Evolutionary conservation across 2,329 filamentous ascomycete species (phyloP), one percentile per base, ranked within the genome.

Genomic region (Exophiala viscosa): DNA sequence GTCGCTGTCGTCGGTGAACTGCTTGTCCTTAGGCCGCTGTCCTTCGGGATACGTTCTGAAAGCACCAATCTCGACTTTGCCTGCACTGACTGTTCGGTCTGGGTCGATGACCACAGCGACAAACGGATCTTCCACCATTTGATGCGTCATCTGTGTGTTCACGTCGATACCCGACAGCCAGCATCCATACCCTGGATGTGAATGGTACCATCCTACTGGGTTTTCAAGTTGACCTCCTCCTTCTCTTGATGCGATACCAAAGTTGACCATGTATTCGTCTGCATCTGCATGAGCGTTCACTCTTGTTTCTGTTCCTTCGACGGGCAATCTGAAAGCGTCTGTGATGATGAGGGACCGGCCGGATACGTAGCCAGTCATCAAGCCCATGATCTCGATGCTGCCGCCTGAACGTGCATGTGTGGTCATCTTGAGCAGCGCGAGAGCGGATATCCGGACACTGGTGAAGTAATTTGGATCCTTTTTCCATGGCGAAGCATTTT

Each of bases 141-240:
- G 93, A 72, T 96, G 90, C 65, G 86, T 84, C 61, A 81, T 79
- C 70, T 99, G 87, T 2, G 93, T 99, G 49, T 80, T 80, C 47
- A 99, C 93, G 68, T 99, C 93, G 70, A 99, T 97, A 52, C 93
- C 93, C 34, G 86, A 91, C 20, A 99, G 80, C 93, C 93, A 99
- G 77, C 93, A 99, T 40, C 93, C 93, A 69, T 99, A 99, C 20
- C 93, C 93, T 0, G 93, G 93, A 69, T 99, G 93, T 62, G 86
- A 92, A 73, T 99, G 93, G 71, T 99, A 99, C 93, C 93, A 99
- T 14, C 93, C 93, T 13, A 99, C 87, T 0, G 89, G 88, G 69
- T 99, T 97, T 72, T 99, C 93, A 68, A 86, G 77, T 50, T 91
- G 76, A 69, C 90, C 80, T 76, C 88, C 66, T 35, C 64, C 69